A percentile compares a stretch with the other conserved stretches of the same genome.
Conservation (phyloP, 371 early-diverging fungal species). For the Cokeromyces recurvatus region DNA sequence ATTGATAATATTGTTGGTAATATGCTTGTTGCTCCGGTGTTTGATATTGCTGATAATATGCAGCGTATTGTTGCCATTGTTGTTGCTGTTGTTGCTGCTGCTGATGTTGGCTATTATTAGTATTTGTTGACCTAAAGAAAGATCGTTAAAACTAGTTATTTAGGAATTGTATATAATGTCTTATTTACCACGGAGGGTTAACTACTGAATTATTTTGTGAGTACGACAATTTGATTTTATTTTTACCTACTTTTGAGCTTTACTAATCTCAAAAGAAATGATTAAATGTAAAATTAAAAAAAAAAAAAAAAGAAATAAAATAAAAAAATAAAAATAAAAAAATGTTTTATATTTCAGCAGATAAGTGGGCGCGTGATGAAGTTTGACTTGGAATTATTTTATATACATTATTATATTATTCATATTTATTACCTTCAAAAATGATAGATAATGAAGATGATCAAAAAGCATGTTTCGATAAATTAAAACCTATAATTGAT, state of each 20-base stretch:
- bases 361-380: too few species aligned
- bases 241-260: not conserved
- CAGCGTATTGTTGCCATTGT: constrained; percentile 25
- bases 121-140: constrained; percentile 13
- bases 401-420: too few species aligned
- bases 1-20: constrained; percentile 31
- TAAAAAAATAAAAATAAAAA: too few species aligned
- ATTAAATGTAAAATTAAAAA: too few species aligned
- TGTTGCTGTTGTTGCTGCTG: constrained; percentile 17
- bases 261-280: not conserved
- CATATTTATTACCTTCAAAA: too few species aligned
- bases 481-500: not conserved
- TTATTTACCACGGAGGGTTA: constrained; percentile 24
- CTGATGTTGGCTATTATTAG: constrained; percentile 3
- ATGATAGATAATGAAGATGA: constrained; percentile 2
- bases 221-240: constrained; percentile 18
- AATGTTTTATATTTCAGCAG: too few species aligned
- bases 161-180: too few species aligned
- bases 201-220: constrained; percentile 18
- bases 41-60: constrained; percentile 20
- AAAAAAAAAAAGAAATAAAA: too few species aligned
- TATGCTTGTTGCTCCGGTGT: constrained; percentile 24
- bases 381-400: too few species aligned
- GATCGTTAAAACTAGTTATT: not conserved
- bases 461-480: not conserved